Percentiles rank a stretch among this genome's conserved stretches.
Conservation (phyloP, 83 land plant genomes). For the Picea mariana region DNA sequence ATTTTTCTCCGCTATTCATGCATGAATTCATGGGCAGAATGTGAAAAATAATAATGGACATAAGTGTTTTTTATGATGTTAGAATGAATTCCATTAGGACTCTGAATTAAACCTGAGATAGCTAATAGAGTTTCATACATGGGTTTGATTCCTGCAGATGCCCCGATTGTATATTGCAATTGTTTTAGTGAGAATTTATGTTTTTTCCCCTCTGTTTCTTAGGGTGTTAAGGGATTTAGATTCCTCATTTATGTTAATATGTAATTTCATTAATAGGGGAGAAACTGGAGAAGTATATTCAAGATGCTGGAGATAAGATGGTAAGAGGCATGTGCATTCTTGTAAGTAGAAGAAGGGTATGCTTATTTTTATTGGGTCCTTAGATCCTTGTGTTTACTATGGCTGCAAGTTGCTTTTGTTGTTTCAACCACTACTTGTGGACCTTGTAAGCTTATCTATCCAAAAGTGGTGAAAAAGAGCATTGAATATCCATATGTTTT, state of each 20-base stretch:
- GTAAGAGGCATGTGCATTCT: slow-evolving; percentile 10
- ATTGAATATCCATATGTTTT: slow-evolving; percentile 41
- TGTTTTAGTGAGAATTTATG: not conserved
- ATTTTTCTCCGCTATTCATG: not conserved
- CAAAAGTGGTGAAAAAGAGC: slow-evolving; percentile 52
- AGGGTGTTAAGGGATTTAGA: not conserved
- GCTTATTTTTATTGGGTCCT: not conserved
- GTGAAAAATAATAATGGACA: not conserved
- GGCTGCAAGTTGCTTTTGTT: slow-evolving; percentile 37
- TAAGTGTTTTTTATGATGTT: not conserved
- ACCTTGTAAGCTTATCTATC: slow-evolving; percentile 48
- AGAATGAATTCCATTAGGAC: too few species aligned
- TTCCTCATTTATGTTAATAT: not conserved
- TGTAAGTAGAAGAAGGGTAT: not conserved
- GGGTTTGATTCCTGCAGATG: not conserved
- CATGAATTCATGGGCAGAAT: not conserved
- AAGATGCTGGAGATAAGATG: slow-evolving; percentile 13
- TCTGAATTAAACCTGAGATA: too few species aligned
- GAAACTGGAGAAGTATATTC: not conserved
- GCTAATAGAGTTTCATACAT: not conserved
- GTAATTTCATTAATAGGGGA: not conserved
- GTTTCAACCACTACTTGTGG: slow-evolving; percentile 52
- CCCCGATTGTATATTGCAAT: not conserved
- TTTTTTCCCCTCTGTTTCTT: not conserved
- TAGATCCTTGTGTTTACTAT: not conserved